These are phyloP conservation scores for Pterocarpus macrocarpus DNA, from an alignment of 306 rosid species.

Conservation along the genomic window DNA sequence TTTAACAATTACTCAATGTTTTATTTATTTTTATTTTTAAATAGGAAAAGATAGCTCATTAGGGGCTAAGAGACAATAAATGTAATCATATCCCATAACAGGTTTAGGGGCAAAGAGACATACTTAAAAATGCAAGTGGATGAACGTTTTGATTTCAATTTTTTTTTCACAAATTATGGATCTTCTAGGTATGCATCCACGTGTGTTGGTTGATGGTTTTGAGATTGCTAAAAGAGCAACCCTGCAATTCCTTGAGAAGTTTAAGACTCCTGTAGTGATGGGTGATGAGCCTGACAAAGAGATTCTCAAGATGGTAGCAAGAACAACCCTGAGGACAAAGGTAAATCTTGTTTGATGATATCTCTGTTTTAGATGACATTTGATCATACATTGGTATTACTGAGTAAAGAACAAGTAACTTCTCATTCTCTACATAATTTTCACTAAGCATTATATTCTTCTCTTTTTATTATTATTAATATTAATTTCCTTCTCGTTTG, in stretches of 20 bases:
- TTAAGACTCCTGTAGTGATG: slow-evolving; percentile 87
- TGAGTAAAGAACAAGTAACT: slow-evolving; percentile 1
- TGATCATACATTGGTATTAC: slow-evolving; percentile 9
- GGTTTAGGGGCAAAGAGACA: not conserved
- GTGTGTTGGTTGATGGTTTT: slow-evolving; percentile 95
- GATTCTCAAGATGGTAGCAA: slow-evolving; percentile 91
- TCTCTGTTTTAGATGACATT: not conserved
- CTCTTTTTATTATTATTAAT: slow-evolving; percentile 10
- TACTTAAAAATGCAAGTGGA: not conserved
- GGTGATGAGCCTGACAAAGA: slow-evolving; percentile 94
- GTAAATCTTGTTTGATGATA: slow-evolving; percentile 48
- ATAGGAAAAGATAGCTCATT: not conserved
- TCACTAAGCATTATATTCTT: not conserved
- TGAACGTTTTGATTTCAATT: not conserved
- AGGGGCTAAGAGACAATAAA: not conserved
- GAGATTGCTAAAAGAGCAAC: slow-evolving; percentile 96
- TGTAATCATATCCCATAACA: not conserved
- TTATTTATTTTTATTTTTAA: not conserved
- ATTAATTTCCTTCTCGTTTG: slow-evolving; percentile 25
- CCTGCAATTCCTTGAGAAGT: slow-evolving; percentile 86
- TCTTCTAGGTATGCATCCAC: slow-evolving; percentile 96
- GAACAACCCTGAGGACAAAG: slow-evolving; percentile 95
- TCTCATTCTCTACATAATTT: not conserved
- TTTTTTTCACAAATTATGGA: not conserved
- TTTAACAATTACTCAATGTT: not conserved